phyloP scores from a whole-genome alignment of 768 basidiomycete species.

The Pisolithus albus region DNA sequence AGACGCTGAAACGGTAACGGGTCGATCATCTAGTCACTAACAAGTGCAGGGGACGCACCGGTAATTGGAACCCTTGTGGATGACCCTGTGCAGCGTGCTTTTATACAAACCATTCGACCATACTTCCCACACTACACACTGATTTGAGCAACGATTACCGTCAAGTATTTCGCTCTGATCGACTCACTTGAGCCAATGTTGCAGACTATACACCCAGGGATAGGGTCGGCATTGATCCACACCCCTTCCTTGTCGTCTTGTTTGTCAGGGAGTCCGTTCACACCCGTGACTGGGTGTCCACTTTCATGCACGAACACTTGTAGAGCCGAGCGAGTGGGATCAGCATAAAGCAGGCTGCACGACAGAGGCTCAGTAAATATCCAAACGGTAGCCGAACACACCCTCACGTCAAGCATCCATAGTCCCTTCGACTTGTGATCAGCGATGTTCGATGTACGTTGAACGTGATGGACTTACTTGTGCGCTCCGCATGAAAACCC shows the following conservation, averaged over 20 bases:
- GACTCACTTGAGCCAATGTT: slow-evolving; percentile 86
- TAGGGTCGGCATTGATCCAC: slow-evolving; percentile 84
- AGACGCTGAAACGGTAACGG: slow-evolving; percentile 44
- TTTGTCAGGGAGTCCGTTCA: slow-evolving; percentile 39
- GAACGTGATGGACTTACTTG: slow-evolving; percentile 42
- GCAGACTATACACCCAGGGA: slow-evolving; percentile 78
- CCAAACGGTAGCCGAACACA: not conserved
- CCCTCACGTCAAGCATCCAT: slow-evolving; percentile 80
- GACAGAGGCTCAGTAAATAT: not conserved
- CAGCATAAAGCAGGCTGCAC: slow-evolving; percentile 74
- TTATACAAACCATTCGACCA: slow-evolving; percentile 87
- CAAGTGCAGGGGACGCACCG: slow-evolving; percentile 22
- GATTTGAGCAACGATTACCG: slow-evolving; percentile 1
- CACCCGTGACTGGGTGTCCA: slow-evolving; percentile 23
- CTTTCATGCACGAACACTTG: slow-evolving; percentile 66
- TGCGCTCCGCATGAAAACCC: slow-evolving; percentile 90
- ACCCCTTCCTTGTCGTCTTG: slow-evolving; percentile 51
- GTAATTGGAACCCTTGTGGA: slow-evolving; percentile 72
- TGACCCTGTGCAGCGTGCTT: slow-evolving; percentile 84
- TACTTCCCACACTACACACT: slow-evolving; percentile 76
- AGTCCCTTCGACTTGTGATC: slow-evolving; percentile 50
- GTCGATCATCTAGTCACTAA: slow-evolving; percentile 1
- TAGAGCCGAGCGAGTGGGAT: slow-evolving; percentile 71
- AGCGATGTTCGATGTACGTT: not conserved
- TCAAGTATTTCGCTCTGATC: not conserved